These are phyloP conservation scores for Sporothrix brasiliensis DNA, from an alignment of 2,329 filamentous ascomycete species.

Conservation along the genomic window DNA sequence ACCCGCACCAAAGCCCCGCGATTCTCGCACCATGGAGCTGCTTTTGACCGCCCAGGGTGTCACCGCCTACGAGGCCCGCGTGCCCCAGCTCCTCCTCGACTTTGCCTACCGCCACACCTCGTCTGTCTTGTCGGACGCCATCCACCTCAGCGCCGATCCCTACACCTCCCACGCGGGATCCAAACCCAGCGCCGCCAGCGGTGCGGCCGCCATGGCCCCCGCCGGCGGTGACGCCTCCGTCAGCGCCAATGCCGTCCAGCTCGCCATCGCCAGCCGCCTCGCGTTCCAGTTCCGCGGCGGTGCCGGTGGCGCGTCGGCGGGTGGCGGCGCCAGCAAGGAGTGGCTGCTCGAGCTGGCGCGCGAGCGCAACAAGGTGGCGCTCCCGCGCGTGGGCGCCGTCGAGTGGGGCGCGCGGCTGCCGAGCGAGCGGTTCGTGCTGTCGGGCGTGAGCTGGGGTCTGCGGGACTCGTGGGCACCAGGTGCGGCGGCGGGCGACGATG, in stretches of 20 bases:
- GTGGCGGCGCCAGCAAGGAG: slow-evolving; percentile 67
- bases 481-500: slow-evolving; percentile 49
- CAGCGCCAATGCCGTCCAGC: slow-evolving; percentile 66
- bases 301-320: slow-evolving; percentile 49
- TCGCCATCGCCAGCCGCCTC: slow-evolving; percentile 71
- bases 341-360: slow-evolving; percentile 75
- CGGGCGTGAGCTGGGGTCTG: slow-evolving; percentile 66
- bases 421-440: slow-evolving; percentile 69
- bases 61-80: slow-evolving; percentile 77
- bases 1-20: slow-evolving; percentile 66
- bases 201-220: slow-evolving; percentile 53
- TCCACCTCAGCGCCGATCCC: slow-evolving; percentile 70
- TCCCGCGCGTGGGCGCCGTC: slow-evolving; percentile 64
- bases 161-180: slow-evolving; percentile 62
- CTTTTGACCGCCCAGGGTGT: slow-evolving; percentile 79
- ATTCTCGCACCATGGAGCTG: slow-evolving; percentile 77
- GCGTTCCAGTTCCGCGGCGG: slow-evolving; percentile 68
- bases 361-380: slow-evolving; percentile 67
- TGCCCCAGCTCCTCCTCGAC: slow-evolving; percentile 80
- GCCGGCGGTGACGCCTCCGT: slow-evolving; percentile 59
- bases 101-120: slow-evolving; percentile 83
- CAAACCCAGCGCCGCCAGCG: slow-evolving; percentile 54
- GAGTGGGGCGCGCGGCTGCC: slow-evolving; percentile 70
- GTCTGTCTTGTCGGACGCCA: slow-evolving; percentile 68
- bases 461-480: slow-evolving; percentile 59